Evolutionary conservation across 768 basidiomycete species (phyloP).

Genomic region (Amanita polypyramis): DNA sequence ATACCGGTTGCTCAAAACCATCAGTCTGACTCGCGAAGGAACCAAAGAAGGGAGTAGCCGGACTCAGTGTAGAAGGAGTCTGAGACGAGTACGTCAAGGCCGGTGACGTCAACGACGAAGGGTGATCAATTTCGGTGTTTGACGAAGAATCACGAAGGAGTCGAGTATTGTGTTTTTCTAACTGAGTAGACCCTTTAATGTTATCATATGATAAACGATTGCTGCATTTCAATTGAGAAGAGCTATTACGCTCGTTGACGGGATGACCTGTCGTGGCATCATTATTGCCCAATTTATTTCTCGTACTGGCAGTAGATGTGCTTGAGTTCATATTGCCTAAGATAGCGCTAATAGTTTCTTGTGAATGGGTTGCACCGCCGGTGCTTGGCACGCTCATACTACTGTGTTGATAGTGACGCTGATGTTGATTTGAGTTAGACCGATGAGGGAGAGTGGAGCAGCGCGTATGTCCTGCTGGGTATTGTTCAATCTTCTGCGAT

Average conservation of each 20-base stretch:
- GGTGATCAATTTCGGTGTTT: conserved; percentile 23
- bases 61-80: conserved; percentile 57
- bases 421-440: conserved; percentile 17
- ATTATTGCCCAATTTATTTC: conserved; percentile 6
- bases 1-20: conserved; percentile 15
- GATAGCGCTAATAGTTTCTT: conserved; percentile 6
- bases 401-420: conserved; percentile 36
- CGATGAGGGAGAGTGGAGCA: conserved; percentile 37
- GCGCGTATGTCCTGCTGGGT: conserved; percentile 29
- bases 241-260: background rate
- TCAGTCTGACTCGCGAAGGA: conserved; percentile 34
- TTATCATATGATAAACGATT: conserved; percentile 5
- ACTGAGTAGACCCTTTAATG: conserved; percentile 2
- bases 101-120: conserved; percentile 53
- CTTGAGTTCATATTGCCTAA: conserved; percentile 1
- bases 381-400: conserved; percentile 32
- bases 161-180: conserved; percentile 3
- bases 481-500: conserved; percentile 15
- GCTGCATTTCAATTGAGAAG: background rate
- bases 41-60: conserved; percentile 62
- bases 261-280: conserved; percentile 4
- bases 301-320: conserved; percentile 2
- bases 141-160: conserved; percentile 6
- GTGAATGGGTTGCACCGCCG: background rate
- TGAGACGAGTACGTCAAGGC: conserved; percentile 60